phyloP scores from a whole-genome alignment of 1,139 yeast genomes.

The Pichia sp. region DNA sequence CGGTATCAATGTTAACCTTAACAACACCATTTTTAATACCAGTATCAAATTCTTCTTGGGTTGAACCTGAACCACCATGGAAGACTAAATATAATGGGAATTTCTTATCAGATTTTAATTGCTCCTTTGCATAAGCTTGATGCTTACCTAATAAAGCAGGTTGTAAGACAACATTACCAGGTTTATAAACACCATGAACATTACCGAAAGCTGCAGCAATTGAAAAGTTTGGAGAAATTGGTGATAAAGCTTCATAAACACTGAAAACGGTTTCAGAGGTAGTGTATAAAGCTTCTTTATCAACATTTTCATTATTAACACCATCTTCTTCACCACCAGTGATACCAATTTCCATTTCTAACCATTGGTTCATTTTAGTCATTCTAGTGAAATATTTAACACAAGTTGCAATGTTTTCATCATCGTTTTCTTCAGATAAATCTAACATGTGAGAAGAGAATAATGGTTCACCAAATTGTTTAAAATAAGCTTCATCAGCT shows the following conservation, averaged over 20 bases:
- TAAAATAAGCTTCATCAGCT: conserved; percentile 92
- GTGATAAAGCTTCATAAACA: conserved; percentile 82
- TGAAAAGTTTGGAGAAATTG: conserved; percentile 96
- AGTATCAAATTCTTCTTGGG: conserved; percentile 83
- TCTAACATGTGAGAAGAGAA: conserved; percentile 99
- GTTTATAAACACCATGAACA: conserved; percentile 99
- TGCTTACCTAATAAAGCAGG: conserved; percentile 95
- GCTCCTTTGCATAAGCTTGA: conserved; percentile 74
- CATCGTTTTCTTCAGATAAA: conserved; percentile 93
- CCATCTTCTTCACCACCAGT: conserved; percentile 99
- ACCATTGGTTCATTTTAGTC: conserved; percentile 93
- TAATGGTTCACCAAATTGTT: conserved; percentile 83
- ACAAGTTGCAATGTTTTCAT: conserved; percentile 91
- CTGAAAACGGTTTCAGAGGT: conserved; percentile 91
- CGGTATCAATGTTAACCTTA: conserved; percentile 98
- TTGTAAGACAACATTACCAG: conserved; percentile 92
- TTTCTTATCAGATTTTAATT: conserved; percentile 46
- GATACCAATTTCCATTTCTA: conserved; percentile 99
- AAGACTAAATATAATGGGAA: conserved; percentile 93
- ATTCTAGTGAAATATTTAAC: conserved; percentile 92
- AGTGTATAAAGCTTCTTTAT: conserved; percentile 85
- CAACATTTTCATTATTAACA: conserved; percentile 95
- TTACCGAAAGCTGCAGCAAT: conserved; percentile 99
- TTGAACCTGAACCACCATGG: conserved; percentile 99
- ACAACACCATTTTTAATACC: conserved; percentile 94